phyloP scores from a whole-genome alignment of 2,329 filamentous ascomycete species.

The Septoria petroselini region DNA sequence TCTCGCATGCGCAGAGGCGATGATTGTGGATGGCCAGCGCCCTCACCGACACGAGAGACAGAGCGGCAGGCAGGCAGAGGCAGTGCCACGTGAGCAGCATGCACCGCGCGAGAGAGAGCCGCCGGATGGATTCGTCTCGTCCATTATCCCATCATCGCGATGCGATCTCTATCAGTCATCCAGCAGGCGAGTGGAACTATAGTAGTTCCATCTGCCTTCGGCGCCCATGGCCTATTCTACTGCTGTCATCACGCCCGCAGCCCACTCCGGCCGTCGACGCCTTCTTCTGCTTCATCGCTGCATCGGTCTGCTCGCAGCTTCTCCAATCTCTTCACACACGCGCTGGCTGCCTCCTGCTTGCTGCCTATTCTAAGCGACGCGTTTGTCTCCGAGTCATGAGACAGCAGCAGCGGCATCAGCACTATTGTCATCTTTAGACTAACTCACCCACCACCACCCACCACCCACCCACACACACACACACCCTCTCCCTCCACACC shows the following conservation, averaged over 20 bases:
- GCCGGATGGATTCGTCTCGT: too few species aligned
- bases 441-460: background rate
- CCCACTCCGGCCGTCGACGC: background rate
- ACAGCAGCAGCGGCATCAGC: too few species aligned
- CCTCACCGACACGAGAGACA: conserved; percentile 14
- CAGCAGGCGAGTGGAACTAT: too few species aligned
- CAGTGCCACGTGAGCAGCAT: conserved; percentile 6
- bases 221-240: too few species aligned
- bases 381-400: background rate
- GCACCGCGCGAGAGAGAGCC: too few species aligned
- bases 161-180: too few species aligned
- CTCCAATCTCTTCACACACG: conserved; percentile 10
- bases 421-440: too few species aligned
- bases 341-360: background rate
- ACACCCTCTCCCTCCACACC: background rate
- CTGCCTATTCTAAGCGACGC: background rate
- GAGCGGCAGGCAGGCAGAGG: too few species aligned
- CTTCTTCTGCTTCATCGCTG: background rate
- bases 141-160: too few species aligned
- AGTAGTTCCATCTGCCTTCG: too few species aligned
- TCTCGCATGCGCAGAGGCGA: background rate
- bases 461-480: background rate
- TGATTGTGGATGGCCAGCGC: conserved; percentile 7
- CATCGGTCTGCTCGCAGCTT: conserved; percentile 15
- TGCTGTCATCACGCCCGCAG: background rate